phyloP scores from a whole-genome alignment of 192 early-diverging fungal genomes.

The Phycomyces nitens region DNA sequence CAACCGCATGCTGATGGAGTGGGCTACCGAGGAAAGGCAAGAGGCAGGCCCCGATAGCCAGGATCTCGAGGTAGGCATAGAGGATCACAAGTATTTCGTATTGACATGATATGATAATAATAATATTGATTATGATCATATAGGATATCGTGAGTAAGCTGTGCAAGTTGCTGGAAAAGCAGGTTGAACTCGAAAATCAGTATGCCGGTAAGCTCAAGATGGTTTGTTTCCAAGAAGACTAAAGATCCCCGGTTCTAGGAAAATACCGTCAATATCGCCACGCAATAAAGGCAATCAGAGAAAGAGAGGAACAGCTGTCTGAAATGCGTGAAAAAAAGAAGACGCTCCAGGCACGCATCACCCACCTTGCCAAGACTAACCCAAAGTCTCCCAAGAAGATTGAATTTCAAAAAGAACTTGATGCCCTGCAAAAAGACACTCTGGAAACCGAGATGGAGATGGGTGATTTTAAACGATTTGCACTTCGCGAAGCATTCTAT shows the following conservation, averaged over 20 bases:
- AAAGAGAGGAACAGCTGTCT: constrained; percentile 25
- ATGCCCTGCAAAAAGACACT: constrained; percentile 27
- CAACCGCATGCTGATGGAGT: constrained; percentile 23
- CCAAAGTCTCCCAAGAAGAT: constrained; percentile 25
- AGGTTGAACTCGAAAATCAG: constrained; percentile 28
- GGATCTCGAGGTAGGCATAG: constrained; percentile 20
- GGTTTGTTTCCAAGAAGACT: too few species aligned
- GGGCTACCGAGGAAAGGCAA: constrained; percentile 28
- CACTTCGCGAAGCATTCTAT: constrained; percentile 37
- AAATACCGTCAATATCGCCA: constrained; percentile 37
- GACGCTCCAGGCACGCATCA: constrained; percentile 26
- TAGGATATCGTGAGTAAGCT: constrained; percentile 38
- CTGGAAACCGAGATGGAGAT: constrained; percentile 32
- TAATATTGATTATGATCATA: too few species aligned
- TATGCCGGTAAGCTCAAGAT: constrained; percentile 31
- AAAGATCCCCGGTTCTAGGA: background rate
- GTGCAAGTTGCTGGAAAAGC: constrained; percentile 26
- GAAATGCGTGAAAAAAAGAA: constrained; percentile 35
- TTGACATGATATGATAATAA: too few species aligned
- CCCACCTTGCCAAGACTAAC: constrained; percentile 20
- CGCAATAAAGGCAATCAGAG: constrained; percentile 34
- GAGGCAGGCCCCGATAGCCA: constrained; percentile 9
- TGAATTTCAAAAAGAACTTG: constrained; percentile 34
- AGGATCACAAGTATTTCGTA: too few species aligned
- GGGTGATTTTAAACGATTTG: constrained; percentile 42